Evolutionary conservation across 2,329 filamentous ascomycete genomes (phyloP).

Genomic region (Ophiostoma montium): DNA sequence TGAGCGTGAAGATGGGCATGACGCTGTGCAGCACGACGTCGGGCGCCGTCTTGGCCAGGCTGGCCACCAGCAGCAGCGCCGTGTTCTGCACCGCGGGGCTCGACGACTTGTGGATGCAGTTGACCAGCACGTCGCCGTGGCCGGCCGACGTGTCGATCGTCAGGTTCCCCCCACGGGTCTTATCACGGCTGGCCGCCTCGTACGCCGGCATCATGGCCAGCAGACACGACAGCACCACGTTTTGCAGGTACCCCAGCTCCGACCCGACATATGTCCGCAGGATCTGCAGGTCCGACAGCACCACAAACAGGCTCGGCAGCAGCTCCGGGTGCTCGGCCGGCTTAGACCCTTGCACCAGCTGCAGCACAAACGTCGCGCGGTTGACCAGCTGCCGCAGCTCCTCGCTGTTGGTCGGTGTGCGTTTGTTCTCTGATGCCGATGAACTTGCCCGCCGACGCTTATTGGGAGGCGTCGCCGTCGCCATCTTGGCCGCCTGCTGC

Average conservation of each 20-base stretch:
- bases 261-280: conserved; percentile 70
- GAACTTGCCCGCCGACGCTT: conserved; percentile 71
- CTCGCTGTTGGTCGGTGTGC: conserved; percentile 45
- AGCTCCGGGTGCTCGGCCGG: conserved; percentile 64
- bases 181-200: conserved; percentile 44
- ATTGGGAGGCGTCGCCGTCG: conserved; percentile 55
- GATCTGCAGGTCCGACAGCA: conserved; percentile 75
- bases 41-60: conserved; percentile 72
- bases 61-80: conserved; percentile 75
- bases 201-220: conserved; percentile 71
- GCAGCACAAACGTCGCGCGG: conserved; percentile 73
- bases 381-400: conserved; percentile 55
- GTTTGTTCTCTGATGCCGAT: conserved; percentile 51
- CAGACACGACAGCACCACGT: conserved; percentile 67
- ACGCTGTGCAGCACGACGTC: conserved; percentile 90
- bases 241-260: conserved; percentile 81
- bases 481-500: conserved; percentile 57
- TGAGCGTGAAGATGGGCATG: conserved; percentile 98
- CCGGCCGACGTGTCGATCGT: conserved; percentile 66
- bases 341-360: conserved; percentile 70
- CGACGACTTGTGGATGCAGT: conserved; percentile 81
- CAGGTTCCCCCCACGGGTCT: too few relatives aligned
- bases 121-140: conserved; percentile 79
- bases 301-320: conserved; percentile 64
- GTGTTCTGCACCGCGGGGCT: conserved; percentile 91